Base-by-base conservation (phyloP, 2,329 filamentous ascomycete genomes). In the Rasamsonia emersonii region DNA sequence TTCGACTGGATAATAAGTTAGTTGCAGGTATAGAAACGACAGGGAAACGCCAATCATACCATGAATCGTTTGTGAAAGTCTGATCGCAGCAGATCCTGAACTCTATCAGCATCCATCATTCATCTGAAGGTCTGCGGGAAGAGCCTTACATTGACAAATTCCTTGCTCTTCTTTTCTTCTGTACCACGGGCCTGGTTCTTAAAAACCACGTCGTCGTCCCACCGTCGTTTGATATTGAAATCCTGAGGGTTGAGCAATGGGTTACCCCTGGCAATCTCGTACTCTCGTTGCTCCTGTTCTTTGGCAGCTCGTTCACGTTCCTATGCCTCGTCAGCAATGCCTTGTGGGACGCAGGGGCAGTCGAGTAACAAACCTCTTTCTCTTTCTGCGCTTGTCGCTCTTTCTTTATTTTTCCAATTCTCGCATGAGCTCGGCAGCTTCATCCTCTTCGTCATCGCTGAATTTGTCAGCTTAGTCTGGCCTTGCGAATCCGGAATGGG, bases 61-160 rank as follows among this genome's bases (percentile, higher is more conserved):
- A 98, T 98, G 60, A 98, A 98, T 42, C 86, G 79, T 64, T 88
- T 91, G 68, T 98, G 91, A 60, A 98, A 98, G 61, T 98, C 91
- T 18, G 86, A 95, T 40, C 89, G 79, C 42, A 96, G 65, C 51
- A 94, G 70, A 61, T 96, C 82, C 79, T 85, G 18, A 10, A 18
- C 5, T 18, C 11, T 18, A 21, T 41, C 8, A 41, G 37, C 17
- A 21, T 33, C 8, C 21, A 40, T 30, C 9, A 29, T n/a, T 21
- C 28, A 24, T 18, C 26, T 28, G 28, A 30, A 19, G n/a, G n/a
- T n/a, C n/a, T n/a, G 13, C 13, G 29, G n/a, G 18, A 11, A 8
- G 16, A 18, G 14, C 65, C 78, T 65, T 58, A 85, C 86, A 55
- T 98, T 98, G 59, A 98, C 88, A 64, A 98, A 98, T 61, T 94